Evolutionary conservation across 345 rosid species (phyloP).

Genomic region (Kandelia obovata): DNA sequence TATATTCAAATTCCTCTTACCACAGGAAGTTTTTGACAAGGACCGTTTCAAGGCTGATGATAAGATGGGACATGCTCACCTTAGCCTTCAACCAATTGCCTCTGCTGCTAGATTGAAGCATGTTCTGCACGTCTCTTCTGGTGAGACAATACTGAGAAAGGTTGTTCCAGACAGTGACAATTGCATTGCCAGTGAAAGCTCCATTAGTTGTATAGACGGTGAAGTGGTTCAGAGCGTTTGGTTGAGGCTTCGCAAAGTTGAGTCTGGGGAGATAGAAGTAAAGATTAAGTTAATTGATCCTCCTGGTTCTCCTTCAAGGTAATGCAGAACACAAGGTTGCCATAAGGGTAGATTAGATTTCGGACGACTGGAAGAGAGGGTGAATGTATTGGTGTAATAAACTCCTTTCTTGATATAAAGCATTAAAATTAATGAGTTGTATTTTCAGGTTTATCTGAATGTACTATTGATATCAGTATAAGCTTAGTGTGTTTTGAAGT

Average conservation of each 20-base stretch:
- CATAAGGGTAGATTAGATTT: neutral
- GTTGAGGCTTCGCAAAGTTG: conserved; percentile 75
- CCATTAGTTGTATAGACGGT: conserved; percentile 62
- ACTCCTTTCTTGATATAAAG: too few relatives aligned
- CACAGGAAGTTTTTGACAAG: conserved; percentile 94
- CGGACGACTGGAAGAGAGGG: too few relatives aligned
- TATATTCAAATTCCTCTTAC: neutral
- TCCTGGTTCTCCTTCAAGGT: conserved; percentile 24
- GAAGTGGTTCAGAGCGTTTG: conserved; percentile 88
- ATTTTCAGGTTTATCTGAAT: too few relatives aligned
- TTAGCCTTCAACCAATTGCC: conserved; percentile 80
- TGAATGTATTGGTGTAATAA: too few relatives aligned
- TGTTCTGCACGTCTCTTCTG: conserved; percentile 59
- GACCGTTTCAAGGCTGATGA: conserved; percentile 98
- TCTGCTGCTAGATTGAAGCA: conserved; percentile 83
- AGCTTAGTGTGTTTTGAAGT: too few relatives aligned
- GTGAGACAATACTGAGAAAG: conserved; percentile 70
- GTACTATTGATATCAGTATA: too few relatives aligned
- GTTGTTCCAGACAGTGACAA: conserved; percentile 72
- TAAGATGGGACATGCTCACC: conserved; percentile 88
- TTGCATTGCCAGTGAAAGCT: conserved; percentile 79
- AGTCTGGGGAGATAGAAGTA: conserved; percentile 91
- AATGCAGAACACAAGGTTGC: conserved; percentile 11
- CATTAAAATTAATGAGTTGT: too few relatives aligned
- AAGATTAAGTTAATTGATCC: conserved; percentile 62